These are phyloP conservation scores for Ochetophila trinervis DNA, from an alignment of 306 rosid species.

Conservation along the genomic window DNA sequence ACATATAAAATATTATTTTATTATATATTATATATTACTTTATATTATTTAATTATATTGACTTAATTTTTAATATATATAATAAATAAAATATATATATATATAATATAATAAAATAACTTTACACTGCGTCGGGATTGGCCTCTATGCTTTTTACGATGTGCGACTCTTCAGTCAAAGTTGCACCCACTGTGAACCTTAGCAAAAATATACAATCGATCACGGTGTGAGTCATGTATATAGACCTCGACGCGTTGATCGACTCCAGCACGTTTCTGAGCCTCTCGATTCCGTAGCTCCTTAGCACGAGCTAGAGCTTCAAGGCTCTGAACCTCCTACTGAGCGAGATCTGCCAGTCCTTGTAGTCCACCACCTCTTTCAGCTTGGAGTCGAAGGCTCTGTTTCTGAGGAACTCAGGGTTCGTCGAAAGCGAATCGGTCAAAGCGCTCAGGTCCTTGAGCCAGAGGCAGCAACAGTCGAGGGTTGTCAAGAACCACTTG, in stretches of 20 bases:
- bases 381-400: background rate
- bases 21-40: too few relatives aligned
- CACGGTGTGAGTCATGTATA: conserved; percentile 38
- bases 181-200: conserved; percentile 40
- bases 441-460: background rate
- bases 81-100: too few relatives aligned
- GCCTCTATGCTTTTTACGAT: too few relatives aligned
- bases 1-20: too few relatives aligned
- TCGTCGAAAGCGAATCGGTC: background rate
- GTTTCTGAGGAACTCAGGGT: conserved; percentile 5
- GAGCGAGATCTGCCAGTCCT: conserved; percentile 13
- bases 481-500: conserved; percentile 24
- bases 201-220: conserved; percentile 29
- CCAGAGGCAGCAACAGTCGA: conserved; percentile 32
- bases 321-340: conserved; percentile 5
- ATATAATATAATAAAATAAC: too few relatives aligned
- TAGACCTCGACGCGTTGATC: conserved; percentile 30
- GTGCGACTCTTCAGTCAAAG: conserved; percentile 36
- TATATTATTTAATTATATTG: too few relatives aligned
- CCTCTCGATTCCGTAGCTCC: conserved; percentile 1
- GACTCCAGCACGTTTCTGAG: conserved; percentile 26
- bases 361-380: conserved; percentile 7
- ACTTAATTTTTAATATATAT: too few relatives aligned
- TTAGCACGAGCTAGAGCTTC: conserved; percentile 5
- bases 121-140: too few relatives aligned